Base-by-base conservation (phyloP, 768 basidiomycete genomes). In the Tricholomella constricta region DNA sequence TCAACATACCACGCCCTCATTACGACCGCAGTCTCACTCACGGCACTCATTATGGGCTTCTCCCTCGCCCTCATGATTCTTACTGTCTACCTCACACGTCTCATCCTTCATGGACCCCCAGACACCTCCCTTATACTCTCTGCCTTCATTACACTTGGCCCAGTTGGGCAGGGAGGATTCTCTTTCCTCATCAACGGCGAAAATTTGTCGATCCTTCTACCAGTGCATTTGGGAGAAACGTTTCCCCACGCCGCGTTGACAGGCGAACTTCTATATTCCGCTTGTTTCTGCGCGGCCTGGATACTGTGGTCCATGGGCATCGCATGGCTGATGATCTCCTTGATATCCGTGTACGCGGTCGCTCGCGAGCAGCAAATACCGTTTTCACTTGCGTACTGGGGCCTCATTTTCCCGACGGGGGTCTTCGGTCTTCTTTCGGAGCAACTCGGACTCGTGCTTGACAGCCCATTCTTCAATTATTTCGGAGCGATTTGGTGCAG, bases 81-180 rank as follows among this genome's bases (percentile, higher is more conserved):
- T 54, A 74, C 80, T 2, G 65, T 77, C 41, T 85, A 83, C 62
- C 62, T 84, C 47, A 62, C 74, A 40, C 80, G 81, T 5, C 69
- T 81, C 10, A 68, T 81, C 34, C 43, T 81, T 3, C 62, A 79
- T 61, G 82, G 80, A 17, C 72, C 75, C 22, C 69, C 78, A 2
- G 64, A 68, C 15, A 68, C 72, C 27, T 56, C 63, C 14, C 59
- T 66, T 17, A 72, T 83, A 48, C 64, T 82, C 51, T 77, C 78
- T 1, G 66, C 75, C 6, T 85, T 85, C 65, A 72, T 86, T 20
- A 79, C 79, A 0, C 63, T 86, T 2, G 86, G 86, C 0, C 84
- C 86, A 2, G 68, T 77, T 51, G 84, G 82, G 11, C 84, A 85
- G 59, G 78, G 78, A 15, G 81, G 80, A 9, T 80, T 76, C 58